These are phyloP conservation scores for Penicillium sp. DNA, from an alignment of 2,329 filamentous ascomycete genomes.

Conservation along the genomic window DNA sequence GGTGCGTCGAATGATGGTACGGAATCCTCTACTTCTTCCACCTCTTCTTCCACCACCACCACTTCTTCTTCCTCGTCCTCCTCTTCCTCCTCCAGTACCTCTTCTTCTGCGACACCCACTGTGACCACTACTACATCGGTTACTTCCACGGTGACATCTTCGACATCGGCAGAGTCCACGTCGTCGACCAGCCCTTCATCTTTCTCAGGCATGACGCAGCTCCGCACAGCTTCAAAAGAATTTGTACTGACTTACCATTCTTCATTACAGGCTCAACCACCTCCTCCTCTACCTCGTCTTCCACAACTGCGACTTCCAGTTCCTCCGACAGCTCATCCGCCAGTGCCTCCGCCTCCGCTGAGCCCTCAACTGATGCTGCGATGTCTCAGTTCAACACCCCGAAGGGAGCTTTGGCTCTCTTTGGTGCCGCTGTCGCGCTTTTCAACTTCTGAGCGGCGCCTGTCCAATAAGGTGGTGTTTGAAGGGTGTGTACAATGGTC, in stretches of 20 bases:
- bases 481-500: no score
- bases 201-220: constrained; percentile 12
- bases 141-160: constrained; percentile 1
- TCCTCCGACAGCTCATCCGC: neutral
- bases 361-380: neutral
- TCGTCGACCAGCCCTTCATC: constrained; percentile 6
- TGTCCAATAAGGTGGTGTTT: no score
- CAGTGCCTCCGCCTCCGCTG: neutral
- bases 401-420: constrained; percentile 1
- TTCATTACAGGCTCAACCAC: neutral
- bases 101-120: neutral
- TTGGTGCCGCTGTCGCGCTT: constrained; percentile 7
- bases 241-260: neutral
- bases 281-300: neutral
- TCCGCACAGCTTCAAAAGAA: neutral
- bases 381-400: neutral
- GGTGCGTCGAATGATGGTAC: constrained; percentile 10
- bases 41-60: neutral
- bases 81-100: neutral
- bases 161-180: neutral
- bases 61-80: neutral
- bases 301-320: neutral
- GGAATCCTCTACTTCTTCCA: constrained; percentile 3
- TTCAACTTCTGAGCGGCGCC: neutral
- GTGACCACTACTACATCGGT: neutral